Conservation (phyloP, 108 stramenopile genomes). For the Mediolabrus comicus region DNA sequence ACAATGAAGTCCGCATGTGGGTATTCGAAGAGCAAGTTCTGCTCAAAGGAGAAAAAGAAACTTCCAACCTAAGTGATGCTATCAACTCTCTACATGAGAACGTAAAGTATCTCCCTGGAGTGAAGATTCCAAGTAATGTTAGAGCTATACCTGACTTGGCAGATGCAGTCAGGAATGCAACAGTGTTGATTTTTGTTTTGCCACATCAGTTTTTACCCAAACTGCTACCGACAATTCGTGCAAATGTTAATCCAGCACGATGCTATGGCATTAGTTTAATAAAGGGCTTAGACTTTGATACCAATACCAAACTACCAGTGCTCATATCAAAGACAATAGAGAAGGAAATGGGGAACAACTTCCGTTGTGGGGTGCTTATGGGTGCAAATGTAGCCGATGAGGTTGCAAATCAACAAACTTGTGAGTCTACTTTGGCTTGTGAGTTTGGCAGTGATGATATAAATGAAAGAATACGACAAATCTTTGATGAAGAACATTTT, state of each 20-base stretch:
- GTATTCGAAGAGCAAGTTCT: conserved; percentile 84
- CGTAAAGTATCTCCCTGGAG: conserved; percentile 94
- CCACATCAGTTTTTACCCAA: conserved; percentile 93
- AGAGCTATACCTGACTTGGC: conserved; percentile 83
- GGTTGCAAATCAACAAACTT: conserved; percentile 91
- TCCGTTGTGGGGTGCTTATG: conserved; percentile 92
- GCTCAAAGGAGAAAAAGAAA: conserved; percentile 7
- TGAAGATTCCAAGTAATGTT: conserved; percentile 87
- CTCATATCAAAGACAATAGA: conserved; percentile 77
- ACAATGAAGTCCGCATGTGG: conserved; percentile 89
- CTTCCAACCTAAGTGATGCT: conserved; percentile 80
- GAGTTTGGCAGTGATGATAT: conserved; percentile 60
- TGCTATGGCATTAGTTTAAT: conserved; percentile 87
- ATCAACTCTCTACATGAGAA: conserved; percentile 95
- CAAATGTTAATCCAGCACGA: conserved; percentile 54
- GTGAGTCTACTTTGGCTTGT: conserved; percentile 94
- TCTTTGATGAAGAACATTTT: conserved; percentile 85
- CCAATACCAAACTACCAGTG: conserved; percentile 60
- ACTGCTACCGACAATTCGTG: conserved; percentile 73
- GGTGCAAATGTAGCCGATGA: conserved; percentile 97
- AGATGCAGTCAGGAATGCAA: conserved; percentile 80
- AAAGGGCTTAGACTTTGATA: conserved; percentile 82
- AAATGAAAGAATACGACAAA: conserved; percentile 71
- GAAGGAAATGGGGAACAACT: conserved; percentile 67
- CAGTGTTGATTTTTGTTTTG: conserved; percentile 91